Base-by-base conservation (phyloP, 148 eudicot genomes). In the Vaccinium vitisidaea region DNA sequence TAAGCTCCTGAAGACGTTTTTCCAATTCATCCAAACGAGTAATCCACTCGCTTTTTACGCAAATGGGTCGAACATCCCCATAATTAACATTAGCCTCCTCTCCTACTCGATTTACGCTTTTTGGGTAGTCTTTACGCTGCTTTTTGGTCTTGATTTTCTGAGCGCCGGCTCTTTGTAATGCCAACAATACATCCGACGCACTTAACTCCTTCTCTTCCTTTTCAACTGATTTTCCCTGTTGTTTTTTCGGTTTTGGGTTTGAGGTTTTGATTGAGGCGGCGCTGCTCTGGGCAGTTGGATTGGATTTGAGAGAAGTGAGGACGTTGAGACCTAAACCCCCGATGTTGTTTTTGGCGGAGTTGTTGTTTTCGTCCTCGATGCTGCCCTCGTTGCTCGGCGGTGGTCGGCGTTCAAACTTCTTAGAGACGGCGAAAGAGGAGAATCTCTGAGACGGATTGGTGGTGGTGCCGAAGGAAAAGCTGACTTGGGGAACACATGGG, bases 1-100 rank as follows among this genome's bases (percentile, higher is more conserved):
- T 18, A 21, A 80, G 53, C 52, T 90, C 85, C 54, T 83, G 88
- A 79, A 93, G 86, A 58, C 90, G 91, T 76, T 59, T 89, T 82
- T 93, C 89, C 65, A 93, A 73, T 54, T 93, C 90, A 65, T 88
- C 88, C 88, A 93, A 84, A n/a, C 93, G 89, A 82, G 83, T 77
- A 52, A 55, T 83, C 95, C 95, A 93, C 65, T 90, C 91, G 55
- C 82, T 85, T 79, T 88, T 91, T 0, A 91, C 48, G 49, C 63
- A 76, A 50, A 93, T 18, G 53, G 93, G 89, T 81, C 92, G 87
- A 55, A 84, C 88, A 71, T 79, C 84, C 69, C 84, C 85, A n/a
- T 55, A 84, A 86, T 84, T 86, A n/a, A 43, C 70, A 52, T 30
- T 77, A 0, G 54, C 77, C 71, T 30, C 77, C 9, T 53, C 36